Base-by-base conservation (phyloP, 2,329 filamentous ascomycete species). In the Epichloe glyceriae region DNA sequence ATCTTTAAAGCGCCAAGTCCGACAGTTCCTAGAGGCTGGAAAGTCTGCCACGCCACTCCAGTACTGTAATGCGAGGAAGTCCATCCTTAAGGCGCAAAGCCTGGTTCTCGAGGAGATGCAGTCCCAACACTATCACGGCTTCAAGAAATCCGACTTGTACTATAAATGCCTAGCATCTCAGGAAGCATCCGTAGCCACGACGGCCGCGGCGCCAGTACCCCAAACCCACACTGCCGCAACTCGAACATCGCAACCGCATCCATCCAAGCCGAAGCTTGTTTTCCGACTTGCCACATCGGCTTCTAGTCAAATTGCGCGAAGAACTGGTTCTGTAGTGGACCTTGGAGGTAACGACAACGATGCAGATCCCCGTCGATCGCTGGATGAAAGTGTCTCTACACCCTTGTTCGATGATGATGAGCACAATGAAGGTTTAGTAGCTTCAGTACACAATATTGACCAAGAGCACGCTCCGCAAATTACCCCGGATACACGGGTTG, bases 91-190 rank as follows among this genome's bases (percentile, higher is more conserved):
- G 54, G 84, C 87, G 0, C 93, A 98, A 64, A 91, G 87, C 17
- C 76, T 80, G 2, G 85, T 90, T 0, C 76, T 96, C 51, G 86
- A 95, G 54, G 83, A 86, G 58, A 87, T 98, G 80, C 84, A 89
- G 60, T 80, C 81, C 20, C 80, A 78, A 14, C 80, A 95, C 62
- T 93, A 93, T 56, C 82, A 85, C 17, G 80, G 79, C 19, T 98
- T 98, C 71, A 95, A 90, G 62, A 86, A 83, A 58, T 95, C 93
- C 0, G 93, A 97, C 61, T 68, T 98, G 0, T 98, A 89, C 64
- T 97, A 93, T 73, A 98, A 98, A 65, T 96, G 90, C 63, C 74
- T 98, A 1, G 88, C 91, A 7, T 86, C 91, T 12, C 88, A 95
- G 60, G 89, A 95, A 67, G 73, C 78, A 2, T 51, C 51, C 37